Evolutionary conservation across 495 filamentous ascomycete genomes (phyloP).

Genomic region (Usnea hakonensis): DNA sequence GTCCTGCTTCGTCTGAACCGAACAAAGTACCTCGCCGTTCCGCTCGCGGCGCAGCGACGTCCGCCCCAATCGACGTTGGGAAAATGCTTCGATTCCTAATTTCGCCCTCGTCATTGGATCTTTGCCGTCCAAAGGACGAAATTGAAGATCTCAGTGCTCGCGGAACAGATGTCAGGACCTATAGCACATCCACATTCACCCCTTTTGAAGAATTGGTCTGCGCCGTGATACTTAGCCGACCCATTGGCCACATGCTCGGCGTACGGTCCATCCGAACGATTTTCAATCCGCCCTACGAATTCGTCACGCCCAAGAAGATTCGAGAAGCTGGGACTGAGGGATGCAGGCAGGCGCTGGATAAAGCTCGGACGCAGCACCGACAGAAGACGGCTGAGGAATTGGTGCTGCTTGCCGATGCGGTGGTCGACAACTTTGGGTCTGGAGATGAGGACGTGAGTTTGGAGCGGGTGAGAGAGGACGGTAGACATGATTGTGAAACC

Average conservation of each 20-base stretch:
- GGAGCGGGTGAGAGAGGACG: conserved; percentile 13
- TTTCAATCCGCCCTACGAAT: conserved; percentile 30
- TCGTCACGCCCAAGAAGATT: conserved; percentile 25
- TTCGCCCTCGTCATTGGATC: conserved; percentile 20
- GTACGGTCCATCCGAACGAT: conserved; percentile 30
- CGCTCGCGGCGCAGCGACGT: conserved; percentile 12
- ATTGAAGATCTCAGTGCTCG: conserved; percentile 18
- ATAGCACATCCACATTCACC: conserved; percentile 24
- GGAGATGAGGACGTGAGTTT: conserved; percentile 18
- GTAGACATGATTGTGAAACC: conserved; percentile 15
- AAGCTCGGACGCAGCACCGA: conserved; percentile 25
- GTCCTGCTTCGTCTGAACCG: conserved; percentile 9
- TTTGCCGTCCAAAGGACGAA: conserved; percentile 31
- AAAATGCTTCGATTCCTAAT: conserved; percentile 29
- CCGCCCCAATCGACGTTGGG: conserved; percentile 4
- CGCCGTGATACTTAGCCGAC: conserved; percentile 30
- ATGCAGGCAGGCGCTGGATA: conserved; percentile 17
- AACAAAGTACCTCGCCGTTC: conserved; percentile 20
- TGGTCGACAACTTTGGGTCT: conserved; percentile 11
- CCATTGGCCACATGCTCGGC: conserved; percentile 30
- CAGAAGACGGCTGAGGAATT: conserved; percentile 25
- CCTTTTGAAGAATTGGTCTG: conserved; percentile 32
- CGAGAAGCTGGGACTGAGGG: conserved; percentile 22
- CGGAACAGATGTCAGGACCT: conserved; percentile 19
- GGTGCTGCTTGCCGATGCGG: conserved; percentile 14